A percentile compares a stretch with the other conserved stretches of the same genome.
These are phyloP conservation scores for Umbelopsis sp. DNA, from an alignment of 371 early-diverging fungal genomes.

Conservation along the genomic window DNA sequence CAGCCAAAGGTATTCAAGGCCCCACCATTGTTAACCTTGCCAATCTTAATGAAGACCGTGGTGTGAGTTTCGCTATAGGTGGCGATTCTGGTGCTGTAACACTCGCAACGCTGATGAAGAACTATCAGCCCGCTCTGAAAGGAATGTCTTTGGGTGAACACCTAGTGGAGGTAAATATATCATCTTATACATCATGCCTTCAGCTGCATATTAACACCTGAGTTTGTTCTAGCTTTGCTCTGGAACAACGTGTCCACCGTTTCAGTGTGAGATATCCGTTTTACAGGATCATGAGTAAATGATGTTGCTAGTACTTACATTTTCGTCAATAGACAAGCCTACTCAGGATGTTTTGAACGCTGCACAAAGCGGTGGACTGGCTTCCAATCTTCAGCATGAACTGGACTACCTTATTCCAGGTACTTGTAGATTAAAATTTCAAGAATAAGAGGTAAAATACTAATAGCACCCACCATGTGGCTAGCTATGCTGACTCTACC, in stretches of 20 bases:
- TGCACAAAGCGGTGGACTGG: conserved; percentile 45
- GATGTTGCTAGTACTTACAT: no score
- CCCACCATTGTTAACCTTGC: conserved; percentile 24
- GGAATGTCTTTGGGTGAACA: conserved; percentile 46
- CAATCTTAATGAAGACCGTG: conserved; percentile 40
- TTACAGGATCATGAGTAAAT: no score
- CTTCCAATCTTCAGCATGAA: conserved; percentile 38
- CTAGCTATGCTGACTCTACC: conserved; percentile 28
- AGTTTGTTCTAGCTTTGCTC: neutral
- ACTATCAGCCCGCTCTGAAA: conserved; percentile 35
- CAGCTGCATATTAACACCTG: neutral
- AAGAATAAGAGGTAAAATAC: no score
- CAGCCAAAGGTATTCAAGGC: conserved; percentile 27
- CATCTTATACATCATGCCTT: neutral
- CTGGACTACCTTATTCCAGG: conserved; percentile 39
- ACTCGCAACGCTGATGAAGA: conserved; percentile 43
- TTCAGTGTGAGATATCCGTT: neutral
- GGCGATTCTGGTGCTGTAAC: conserved; percentile 46
- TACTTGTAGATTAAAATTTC: conserved; percentile 16
- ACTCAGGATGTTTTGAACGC: conserved; percentile 39
- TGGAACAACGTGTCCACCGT: neutral
- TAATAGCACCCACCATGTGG: neutral
- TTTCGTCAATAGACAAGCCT: conserved; percentile 27
- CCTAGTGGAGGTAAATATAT: conserved; percentile 21
- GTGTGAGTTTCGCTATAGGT: conserved; percentile 48